These are phyloP conservation scores for Simplicillium aogashimaense DNA, from an alignment of 2,329 filamentous ascomycete genomes.

Conservation along the genomic window DNA sequence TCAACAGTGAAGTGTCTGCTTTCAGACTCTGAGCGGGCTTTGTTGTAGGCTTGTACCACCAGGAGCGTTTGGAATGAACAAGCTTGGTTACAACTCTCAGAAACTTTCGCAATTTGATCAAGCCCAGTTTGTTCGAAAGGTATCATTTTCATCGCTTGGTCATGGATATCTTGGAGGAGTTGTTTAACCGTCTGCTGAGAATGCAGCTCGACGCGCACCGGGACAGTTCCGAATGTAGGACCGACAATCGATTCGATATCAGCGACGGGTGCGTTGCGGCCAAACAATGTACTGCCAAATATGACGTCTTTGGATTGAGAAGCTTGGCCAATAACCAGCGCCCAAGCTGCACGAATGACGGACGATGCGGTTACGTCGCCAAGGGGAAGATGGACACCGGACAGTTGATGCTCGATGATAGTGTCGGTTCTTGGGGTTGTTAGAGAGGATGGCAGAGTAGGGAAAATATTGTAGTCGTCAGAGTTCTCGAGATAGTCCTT, in stretches of 20 bases:
- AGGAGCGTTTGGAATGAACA: slow-evolving; percentile 5
- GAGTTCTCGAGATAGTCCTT: slow-evolving; percentile 19
- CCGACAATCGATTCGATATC: slow-evolving; percentile 3
- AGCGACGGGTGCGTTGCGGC: slow-evolving; percentile 14
- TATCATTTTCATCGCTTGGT: slow-evolving; percentile 11
- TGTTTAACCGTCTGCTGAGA: neutral
- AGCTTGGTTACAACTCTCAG: neutral
- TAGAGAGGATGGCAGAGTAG: neutral
- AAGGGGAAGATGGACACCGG: neutral
- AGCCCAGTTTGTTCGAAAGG: slow-evolving; percentile 5
- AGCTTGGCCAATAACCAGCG: slow-evolving; percentile 24
- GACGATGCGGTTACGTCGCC: slow-evolving; percentile 10
- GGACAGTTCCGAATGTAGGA: slow-evolving; percentile 5
- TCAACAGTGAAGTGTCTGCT: too few species aligned
- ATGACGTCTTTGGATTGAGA: slow-evolving; percentile 19
- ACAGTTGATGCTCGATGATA: neutral
- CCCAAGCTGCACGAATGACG: slow-evolving; percentile 14
- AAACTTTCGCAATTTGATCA: slow-evolving; percentile 3
- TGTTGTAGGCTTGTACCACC: slow-evolving; percentile 2
- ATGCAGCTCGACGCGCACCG: slow-evolving; percentile 5
- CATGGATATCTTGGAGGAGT: slow-evolving; percentile 3
- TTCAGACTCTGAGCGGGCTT: too few species aligned
- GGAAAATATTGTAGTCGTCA: neutral
- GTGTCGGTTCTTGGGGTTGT: neutral
- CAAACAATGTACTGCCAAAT: slow-evolving; percentile 15